A percentile compares a stretch with the other conserved stretches of the same genome.
These are phyloP conservation scores for Epichloe aotearoae DNA, from an alignment of 2,329 filamentous ascomycete species.

Conservation along the genomic window DNA sequence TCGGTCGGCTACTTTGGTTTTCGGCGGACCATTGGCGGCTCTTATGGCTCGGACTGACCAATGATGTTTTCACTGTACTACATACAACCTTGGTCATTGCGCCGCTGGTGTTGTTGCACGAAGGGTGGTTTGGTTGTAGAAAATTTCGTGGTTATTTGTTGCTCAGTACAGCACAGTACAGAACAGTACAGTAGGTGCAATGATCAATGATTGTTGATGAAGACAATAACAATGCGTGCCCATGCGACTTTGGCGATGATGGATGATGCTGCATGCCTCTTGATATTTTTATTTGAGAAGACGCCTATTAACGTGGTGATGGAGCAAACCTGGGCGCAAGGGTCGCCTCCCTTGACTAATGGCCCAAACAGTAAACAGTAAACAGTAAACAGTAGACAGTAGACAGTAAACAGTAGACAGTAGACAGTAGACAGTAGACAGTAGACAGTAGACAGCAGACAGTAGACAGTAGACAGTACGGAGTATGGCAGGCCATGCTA, in stretches of 20 bases:
- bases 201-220: not conserved
- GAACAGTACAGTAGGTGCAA: constrained; percentile 1
- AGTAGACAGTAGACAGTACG: too few species aligned
- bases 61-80: constrained; percentile 18
- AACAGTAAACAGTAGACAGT: too few species aligned
- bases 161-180: not conserved
- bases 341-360: not conserved
- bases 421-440: too few species aligned
- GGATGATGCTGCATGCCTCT: too few species aligned
- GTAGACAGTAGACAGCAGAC: too few species aligned
- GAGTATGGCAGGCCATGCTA: not conserved
- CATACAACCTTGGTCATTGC: constrained; percentile 6
- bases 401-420: too few species aligned
- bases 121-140: constrained; percentile 6
- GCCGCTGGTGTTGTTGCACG: constrained; percentile 6
- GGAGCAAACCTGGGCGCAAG: not conserved
- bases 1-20: constrained; percentile 16
- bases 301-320: too few species aligned
- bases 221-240: not conserved
- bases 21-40: constrained; percentile 19
- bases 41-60: constrained; percentile 22
- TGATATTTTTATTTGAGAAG: too few species aligned
- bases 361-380: too few species aligned
- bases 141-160: constrained; percentile 2
- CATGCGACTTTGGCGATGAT: too few species aligned